Base-by-base conservation (phyloP, 208 protist genomes). In the Leishmania amazonensis region DNA sequence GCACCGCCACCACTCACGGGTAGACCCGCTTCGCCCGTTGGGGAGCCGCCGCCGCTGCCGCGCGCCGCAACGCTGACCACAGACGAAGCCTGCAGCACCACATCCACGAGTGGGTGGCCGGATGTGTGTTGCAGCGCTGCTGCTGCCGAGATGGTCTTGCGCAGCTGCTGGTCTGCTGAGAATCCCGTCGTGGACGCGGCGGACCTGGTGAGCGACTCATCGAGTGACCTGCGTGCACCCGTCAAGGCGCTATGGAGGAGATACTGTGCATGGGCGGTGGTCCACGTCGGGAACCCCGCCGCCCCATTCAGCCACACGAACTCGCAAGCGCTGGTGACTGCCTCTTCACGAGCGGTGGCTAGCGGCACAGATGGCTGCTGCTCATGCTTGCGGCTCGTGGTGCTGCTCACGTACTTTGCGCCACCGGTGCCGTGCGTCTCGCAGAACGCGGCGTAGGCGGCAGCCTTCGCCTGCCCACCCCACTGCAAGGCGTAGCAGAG, bases 201-300 rank as follows among this genome's bases (percentile, higher is more conserved):
- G 38, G 42, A 9, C 38, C 42, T 7, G 42, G 42, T 54, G 68
- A 42, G 24, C 47, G 47, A 57, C 54, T 21, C 31, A 1, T 42
- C 60, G 53, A 28, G 47, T 15, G 73, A 6, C 40, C 24, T 53
- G 57, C 76, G 53, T 58, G 15, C 76, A 35, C 2, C 40, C 5
- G 17, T 49, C 38, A 53, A 67, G 58, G 62, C 62, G 77, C 75
- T 73, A 53, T 79, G 76, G n/a, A 81, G 70, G 21, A 67, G 53
- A 38, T 73, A 74, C 64, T 73, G 21, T 21, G 53, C 72, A 53
- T 85, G 82, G 38, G 82, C 82, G 72, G 76, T 58, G 28, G 82
- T 85, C 82, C 82, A 85, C 47, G 62, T 19, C 28, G 78, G 82
- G 9, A 62, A 38, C 51, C 78, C 76, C 15, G 78, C 82, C 8